Evolutionary conservation across 1,284 basidiomycete genomes (phyloP).

Genomic region (Trametes versicolor): DNA sequence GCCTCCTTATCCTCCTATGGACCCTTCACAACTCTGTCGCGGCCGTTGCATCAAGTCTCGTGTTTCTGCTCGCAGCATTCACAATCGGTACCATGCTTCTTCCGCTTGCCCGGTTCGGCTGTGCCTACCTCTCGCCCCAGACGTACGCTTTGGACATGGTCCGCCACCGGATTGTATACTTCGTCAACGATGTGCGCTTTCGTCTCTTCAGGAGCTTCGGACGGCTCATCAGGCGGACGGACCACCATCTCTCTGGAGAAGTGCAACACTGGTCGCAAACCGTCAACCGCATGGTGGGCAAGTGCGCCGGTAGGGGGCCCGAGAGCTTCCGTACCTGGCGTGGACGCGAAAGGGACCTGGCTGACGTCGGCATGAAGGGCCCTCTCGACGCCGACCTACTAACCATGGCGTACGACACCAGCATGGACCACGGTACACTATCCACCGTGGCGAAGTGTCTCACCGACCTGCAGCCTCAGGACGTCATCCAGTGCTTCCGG

Average conservation of each 20-base stretch:
- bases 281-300: no score
- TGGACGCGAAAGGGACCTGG: no score
- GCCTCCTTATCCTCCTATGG: constrained; percentile 28
- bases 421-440: background rate
- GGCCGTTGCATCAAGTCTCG: background rate
- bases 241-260: background rate
- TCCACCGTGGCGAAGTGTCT: background rate
- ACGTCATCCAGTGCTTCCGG: background rate
- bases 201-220: no score
- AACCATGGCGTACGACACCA: background rate
- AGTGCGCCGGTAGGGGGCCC: no score
- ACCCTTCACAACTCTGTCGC: constrained; percentile 23
- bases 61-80: constrained; percentile 1
- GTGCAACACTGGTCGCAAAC: background rate
- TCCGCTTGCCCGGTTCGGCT: no score
- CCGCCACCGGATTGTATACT: background rate
- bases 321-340: no score
- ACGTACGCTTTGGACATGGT: no score
- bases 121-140: no score
- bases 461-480: no score
- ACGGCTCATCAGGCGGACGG: no score
- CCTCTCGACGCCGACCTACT: no score
- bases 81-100: background rate
- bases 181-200: background rate
- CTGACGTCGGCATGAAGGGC: no score